Evolutionary conservation across 768 basidiomycete species (phyloP).

Genomic region (Amanita polypyramis): DNA sequence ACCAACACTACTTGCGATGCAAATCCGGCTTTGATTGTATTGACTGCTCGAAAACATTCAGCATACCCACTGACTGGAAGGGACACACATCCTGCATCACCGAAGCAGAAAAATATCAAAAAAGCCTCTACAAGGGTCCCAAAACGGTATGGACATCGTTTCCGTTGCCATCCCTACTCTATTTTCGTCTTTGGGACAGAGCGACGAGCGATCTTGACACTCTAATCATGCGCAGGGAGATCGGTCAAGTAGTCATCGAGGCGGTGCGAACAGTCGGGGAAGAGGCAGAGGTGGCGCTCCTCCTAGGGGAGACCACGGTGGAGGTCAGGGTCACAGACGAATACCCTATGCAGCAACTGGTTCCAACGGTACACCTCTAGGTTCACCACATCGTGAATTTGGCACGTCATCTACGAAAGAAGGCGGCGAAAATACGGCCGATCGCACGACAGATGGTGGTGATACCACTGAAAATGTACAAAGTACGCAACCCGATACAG

Average conservation of each 20-base stretch:
- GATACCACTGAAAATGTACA: constrained; percentile 4
- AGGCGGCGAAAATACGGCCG: constrained; percentile 16
- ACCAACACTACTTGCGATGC: constrained; percentile 61
- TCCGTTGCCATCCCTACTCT: not conserved
- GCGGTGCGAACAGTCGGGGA: constrained; percentile 10
- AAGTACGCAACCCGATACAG: not conserved
- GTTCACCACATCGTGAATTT: constrained; percentile 39
- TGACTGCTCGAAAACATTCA: constrained; percentile 83
- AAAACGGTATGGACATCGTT: constrained; percentile 33
- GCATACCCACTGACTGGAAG: constrained; percentile 68
- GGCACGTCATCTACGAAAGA: constrained; percentile 17
- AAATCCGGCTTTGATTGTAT: constrained; percentile 68
- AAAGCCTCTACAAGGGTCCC: constrained; percentile 71
- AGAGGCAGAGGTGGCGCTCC: constrained; percentile 14
- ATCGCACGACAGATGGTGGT: constrained; percentile 10
- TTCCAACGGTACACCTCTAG: constrained; percentile 64
- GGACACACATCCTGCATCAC: constrained; percentile 75
- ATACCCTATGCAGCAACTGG: constrained; percentile 35
- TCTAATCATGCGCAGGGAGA: constrained; percentile 2
- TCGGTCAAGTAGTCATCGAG: not conserved
- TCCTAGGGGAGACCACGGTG: constrained; percentile 22
- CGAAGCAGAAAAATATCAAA: constrained; percentile 93
- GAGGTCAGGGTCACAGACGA: constrained; percentile 19
- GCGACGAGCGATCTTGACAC: not conserved
- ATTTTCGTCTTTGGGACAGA: constrained; percentile 3